Percentiles rank a stretch among this genome's conserved stretches.
Evolutionary conservation across 176 grass and related monocot genomes (phyloP).

Genomic region (Panicum miliaceum): DNA sequence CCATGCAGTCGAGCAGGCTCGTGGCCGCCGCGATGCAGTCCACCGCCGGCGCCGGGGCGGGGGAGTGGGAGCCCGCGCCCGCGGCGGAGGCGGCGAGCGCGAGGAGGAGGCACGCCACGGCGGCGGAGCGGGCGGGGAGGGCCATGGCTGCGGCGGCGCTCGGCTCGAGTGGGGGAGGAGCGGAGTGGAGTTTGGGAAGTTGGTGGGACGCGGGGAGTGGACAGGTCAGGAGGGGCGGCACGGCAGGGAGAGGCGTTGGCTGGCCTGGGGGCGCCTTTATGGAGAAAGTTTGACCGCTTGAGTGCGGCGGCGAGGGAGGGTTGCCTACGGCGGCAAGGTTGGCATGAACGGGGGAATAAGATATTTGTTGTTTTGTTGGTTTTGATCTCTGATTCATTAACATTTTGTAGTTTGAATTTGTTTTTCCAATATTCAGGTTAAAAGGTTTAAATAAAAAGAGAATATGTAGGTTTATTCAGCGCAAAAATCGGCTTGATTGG

Average conservation of each 20-base stretch:
- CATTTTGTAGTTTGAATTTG: too few relatives aligned
- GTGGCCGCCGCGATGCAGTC: neutral
- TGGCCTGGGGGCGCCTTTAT: neutral
- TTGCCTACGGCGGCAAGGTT: too few relatives aligned
- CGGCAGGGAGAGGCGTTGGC: neutral
- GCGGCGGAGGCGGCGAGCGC: conserved; percentile 3
- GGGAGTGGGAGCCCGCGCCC: conserved; percentile 20
- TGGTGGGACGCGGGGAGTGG: conserved; percentile 41
- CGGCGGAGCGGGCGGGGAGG: neutral
- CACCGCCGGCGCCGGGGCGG: conserved; percentile 43
- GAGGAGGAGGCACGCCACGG: conserved; percentile 33
- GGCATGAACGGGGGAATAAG: too few relatives aligned
- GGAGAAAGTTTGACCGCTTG: neutral
- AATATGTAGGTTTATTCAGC: too few relatives aligned
- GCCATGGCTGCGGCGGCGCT: conserved; percentile 24
- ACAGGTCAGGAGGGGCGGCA: neutral
- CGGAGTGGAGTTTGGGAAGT: neutral
- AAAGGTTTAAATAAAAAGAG: too few relatives aligned
- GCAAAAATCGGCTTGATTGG: too few relatives aligned
- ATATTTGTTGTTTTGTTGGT: too few relatives aligned
- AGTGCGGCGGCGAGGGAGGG: too few relatives aligned
- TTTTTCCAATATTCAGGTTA: too few relatives aligned
- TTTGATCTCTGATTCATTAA: too few relatives aligned
- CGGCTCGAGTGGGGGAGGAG: neutral
- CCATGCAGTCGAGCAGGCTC: conserved; percentile 37